Evolutionary conservation across 176 grass and related monocot genomes (phyloP), one percentile per base, ranked within the genome.

Genomic region (Pontederia crassipes): DNA sequence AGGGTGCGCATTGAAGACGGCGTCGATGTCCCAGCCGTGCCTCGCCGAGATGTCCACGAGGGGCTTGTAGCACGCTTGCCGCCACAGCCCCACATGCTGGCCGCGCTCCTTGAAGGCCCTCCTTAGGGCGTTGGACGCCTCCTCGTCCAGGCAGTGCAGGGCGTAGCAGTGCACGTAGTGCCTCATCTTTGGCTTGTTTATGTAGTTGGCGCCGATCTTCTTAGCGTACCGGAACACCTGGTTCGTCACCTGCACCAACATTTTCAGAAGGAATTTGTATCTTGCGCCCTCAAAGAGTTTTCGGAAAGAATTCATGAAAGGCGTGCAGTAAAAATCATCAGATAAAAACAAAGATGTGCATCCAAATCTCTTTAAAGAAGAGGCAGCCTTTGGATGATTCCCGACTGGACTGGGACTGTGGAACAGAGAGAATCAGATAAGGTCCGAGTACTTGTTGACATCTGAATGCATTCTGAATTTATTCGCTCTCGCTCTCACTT

Each of bases 121-220:
- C 58, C 94, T 76, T 17, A 98, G 77, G 46, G 77, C 88, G 74
- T 98, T 81, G 32, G 94, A 98, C 16, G 81, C 76, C 54, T 92
- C 94, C 77, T 83, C 79, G 79, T 93, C 94, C 2, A 98, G 88
- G 82, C 94, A 98, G 64, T 98, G 94, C 46, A 98, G 81, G 47
- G 94, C 94, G 69, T 98, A 98, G 88, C 93, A 98, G 88, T 98
- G 93, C 60, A 98, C 93, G 64, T 98, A 98, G 64, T 98, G 93
- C 59, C 93, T 79, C 93, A 98, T 98, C 88, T 98, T 98, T 26
- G 93, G 93, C 84, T 98, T 98, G 77, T 98, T 98, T 81, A 98
- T 98, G 88, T 89, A 90, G 88, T 77, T 92, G 55, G 88, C 93
- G 40, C 93, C 93, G 10, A 81, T 80, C 79, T 89, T 98, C 66